Evolutionary conservation across 1,139 yeast genomes (phyloP).

Genomic region (Yamadazyma membranifaciens): DNA sequence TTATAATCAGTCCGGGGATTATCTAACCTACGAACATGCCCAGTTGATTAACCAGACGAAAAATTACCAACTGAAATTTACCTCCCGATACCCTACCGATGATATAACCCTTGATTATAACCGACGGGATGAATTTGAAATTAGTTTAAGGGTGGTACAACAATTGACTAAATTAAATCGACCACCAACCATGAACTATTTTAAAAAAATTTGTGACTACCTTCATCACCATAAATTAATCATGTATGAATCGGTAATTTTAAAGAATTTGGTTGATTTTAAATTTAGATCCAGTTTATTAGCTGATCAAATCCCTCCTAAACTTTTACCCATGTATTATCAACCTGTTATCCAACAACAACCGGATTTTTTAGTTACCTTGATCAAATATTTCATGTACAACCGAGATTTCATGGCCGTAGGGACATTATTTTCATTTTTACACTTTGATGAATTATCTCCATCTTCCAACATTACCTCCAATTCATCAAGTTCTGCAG

Average conservation of each 20-base stretch:
- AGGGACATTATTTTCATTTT: slow-evolving; percentile 15
- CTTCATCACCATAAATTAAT: slow-evolving; percentile 5
- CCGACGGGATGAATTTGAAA: neutral
- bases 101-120: neutral
- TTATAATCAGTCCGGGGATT: slow-evolving; percentile 31
- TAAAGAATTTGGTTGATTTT: slow-evolving; percentile 9
- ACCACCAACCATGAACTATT: slow-evolving; percentile 12
- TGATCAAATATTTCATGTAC: slow-evolving; percentile 29
- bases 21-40: slow-evolving; percentile 29
- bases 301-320: neutral
- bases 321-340: slow-evolving; percentile 9
- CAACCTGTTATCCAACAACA: slow-evolving; percentile 15
- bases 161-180: slow-evolving; percentile 2
- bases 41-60: slow-evolving; percentile 9
- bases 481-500: too few species aligned
- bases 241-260: slow-evolving; percentile 10
- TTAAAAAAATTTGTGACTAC: slow-evolving; percentile 9
- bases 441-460: slow-evolving; percentile 21
- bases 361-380: slow-evolving; percentile 27
- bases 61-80: slow-evolving; percentile 8
- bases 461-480: slow-evolving; percentile 12
- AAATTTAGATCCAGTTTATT: slow-evolving; percentile 8
- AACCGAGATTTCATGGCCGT: neutral
- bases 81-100: slow-evolving; percentile 1
- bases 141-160: slow-evolving; percentile 4